A percentile compares a stretch with the other conserved stretches of the same genome.
Evolutionary conservation across 23 red algal species (phyloP).

Genomic region (Chondrus crispus): DNA sequence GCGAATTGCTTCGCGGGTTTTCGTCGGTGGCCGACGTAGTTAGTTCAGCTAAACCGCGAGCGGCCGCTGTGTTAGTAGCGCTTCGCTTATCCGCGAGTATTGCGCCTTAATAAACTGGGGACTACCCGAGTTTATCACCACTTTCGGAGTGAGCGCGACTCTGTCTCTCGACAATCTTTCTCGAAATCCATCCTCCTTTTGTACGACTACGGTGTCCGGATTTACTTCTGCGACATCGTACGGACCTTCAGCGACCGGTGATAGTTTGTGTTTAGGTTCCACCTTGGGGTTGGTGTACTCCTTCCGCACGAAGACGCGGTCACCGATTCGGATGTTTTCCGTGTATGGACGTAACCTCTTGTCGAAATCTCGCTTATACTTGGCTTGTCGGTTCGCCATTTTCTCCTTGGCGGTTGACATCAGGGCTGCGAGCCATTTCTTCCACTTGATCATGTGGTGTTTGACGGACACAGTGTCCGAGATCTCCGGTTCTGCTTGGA

Average conservation of each 20-base stretch:
- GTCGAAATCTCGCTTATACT: neutral
- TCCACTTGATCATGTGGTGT: neutral
- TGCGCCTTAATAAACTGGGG: no score
- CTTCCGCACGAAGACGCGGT: neutral
- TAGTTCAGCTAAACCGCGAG: no score
- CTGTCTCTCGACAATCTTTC: no score
- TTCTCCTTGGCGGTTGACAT: neutral
- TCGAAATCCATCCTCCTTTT: neutral
- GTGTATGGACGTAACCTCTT: neutral
- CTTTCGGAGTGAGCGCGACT: no score
- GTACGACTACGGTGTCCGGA: neutral
- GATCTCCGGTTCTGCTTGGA: neutral
- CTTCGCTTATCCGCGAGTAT: no score
- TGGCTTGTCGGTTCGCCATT: neutral
- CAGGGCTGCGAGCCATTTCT: neutral
- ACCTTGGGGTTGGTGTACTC: neutral
- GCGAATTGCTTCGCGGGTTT: no score
- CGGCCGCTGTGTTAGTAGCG: no score
- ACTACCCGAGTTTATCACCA: no score
- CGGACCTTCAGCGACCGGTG: neutral
- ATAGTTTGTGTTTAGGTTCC: neutral
- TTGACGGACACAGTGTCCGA: neutral
- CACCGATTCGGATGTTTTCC: neutral
- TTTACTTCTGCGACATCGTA: neutral
- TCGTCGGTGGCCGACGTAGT: no score